phyloP scores from a whole-genome alignment of 192 early-diverging fungal genomes.

The Phycomyces nitens region DNA sequence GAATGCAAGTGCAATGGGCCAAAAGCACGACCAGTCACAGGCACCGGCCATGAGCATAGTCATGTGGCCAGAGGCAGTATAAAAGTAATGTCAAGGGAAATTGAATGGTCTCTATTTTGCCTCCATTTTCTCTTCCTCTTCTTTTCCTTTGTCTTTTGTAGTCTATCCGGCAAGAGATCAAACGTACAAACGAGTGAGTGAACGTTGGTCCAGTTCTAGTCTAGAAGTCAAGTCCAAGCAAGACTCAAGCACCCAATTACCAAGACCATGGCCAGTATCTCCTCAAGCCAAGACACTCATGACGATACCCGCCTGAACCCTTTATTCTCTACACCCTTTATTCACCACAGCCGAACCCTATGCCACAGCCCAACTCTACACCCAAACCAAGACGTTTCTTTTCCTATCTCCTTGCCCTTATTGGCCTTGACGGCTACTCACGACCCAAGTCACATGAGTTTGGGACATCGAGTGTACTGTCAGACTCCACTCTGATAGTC shows the following conservation, averaged over 20 bases:
- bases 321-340: neutral
- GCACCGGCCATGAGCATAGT: too few species aligned
- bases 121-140: neutral
- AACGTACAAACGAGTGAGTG: too few species aligned
- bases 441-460: neutral
- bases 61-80: too few species aligned
- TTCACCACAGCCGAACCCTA: neutral
- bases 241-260: conserved; percentile 3
- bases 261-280: conserved; percentile 4
- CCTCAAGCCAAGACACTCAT: too few species aligned
- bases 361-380: neutral
- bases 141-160: neutral
- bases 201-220: too few species aligned
- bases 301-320: neutral
- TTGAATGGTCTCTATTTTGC: neutral
- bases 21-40: too few species aligned
- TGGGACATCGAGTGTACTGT: neutral
- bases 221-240: neutral
- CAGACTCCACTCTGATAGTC: conserved; percentile 2
- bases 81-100: too few species aligned
- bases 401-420: conserved; percentile 11
- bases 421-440: conserved; percentile 8
- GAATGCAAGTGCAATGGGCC: too few species aligned
- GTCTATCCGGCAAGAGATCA: too few species aligned
- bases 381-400: conserved; percentile 3